A percentile compares a stretch with the other conserved stretches of the same genome.
These are phyloP conservation scores for Alternaria triticimaculans DNA, from an alignment of 2,329 filamentous ascomycete genomes.

Conservation along the genomic window DNA sequence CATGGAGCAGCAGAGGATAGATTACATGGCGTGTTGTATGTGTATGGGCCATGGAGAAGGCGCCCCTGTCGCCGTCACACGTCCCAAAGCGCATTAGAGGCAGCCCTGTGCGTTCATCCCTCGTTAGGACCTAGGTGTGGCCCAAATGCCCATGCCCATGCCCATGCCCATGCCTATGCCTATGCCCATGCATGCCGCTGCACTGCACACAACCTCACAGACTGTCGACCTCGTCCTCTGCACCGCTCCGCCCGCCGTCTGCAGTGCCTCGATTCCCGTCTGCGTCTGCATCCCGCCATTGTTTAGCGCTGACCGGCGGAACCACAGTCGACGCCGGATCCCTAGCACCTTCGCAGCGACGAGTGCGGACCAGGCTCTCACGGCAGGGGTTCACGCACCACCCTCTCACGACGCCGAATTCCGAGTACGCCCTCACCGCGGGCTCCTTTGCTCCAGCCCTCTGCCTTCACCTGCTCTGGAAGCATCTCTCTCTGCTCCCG, in stretches of 20 bases:
- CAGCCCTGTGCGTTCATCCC: conserved; percentile 24
- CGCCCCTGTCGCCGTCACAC: conserved; percentile 20
- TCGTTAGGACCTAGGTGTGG: conserved; percentile 15
- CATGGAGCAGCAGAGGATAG: conserved; percentile 1
- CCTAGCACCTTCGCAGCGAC: conserved; percentile 15
- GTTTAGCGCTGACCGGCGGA: conserved; percentile 10
- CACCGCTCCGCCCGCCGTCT: conserved; percentile 7
- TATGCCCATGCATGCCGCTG: conserved; percentile 10
- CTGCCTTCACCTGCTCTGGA: conserved; percentile 9
- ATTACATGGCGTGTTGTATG: conserved; percentile 11
- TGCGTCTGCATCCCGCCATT: conserved; percentile 7
- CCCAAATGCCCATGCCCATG: conserved; percentile 8
- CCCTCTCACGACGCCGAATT: conserved; percentile 12
- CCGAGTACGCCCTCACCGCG: conserved; percentile 13
- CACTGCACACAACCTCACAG: conserved; percentile 9
- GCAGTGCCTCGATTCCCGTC: conserved; percentile 4
- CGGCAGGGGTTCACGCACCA: conserved; percentile 29
- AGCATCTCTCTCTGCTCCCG: conserved; percentile 2
- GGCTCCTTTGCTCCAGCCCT: background rate
- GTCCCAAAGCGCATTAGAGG: conserved; percentile 19
- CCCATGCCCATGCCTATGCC: conserved; percentile 13
- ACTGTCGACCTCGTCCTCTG: conserved; percentile 4
- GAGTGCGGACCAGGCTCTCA: conserved; percentile 16
- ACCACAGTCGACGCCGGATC: conserved; percentile 16
- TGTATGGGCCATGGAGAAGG: conserved; percentile 16